phyloP scores from a whole-genome alignment of 2,329 filamentous ascomycete species.

The Ceratocystis huliohia region DNA sequence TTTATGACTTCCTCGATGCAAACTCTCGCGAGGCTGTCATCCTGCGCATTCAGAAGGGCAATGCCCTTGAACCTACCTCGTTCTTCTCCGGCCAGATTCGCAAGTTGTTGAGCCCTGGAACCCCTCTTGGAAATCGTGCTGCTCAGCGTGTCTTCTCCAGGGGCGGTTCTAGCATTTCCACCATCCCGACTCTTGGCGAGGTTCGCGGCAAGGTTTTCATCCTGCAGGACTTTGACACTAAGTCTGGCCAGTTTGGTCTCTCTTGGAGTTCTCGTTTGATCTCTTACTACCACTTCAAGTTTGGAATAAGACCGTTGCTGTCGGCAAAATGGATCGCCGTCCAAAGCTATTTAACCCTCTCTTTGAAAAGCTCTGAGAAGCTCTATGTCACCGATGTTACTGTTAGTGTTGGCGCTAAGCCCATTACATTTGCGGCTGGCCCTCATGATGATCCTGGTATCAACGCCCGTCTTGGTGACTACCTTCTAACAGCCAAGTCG shows the following conservation, averaged over 20 bases:
- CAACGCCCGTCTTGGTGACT: not conserved
- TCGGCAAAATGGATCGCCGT: too few species aligned
- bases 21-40: not conserved
- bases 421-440: not conserved
- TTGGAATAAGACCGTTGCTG: too few species aligned
- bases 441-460: not conserved
- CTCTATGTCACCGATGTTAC: not conserved
- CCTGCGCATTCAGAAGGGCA: not conserved
- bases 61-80: accelerated
- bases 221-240: too few species aligned
- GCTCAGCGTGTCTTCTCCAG: not conserved
- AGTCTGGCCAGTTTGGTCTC: too few species aligned
- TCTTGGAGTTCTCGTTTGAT: too few species aligned
- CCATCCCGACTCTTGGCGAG: too few species aligned
- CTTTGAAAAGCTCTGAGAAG: too few species aligned
- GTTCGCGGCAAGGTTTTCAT: too few species aligned
- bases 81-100: accelerated
- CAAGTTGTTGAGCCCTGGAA: not conserved
- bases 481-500: not conserved
- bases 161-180: too few species aligned
- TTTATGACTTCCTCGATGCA: not conserved
- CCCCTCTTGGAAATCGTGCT: not conserved
- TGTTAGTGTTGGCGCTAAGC: not conserved
- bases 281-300: too few species aligned
- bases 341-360: too few species aligned